Conservation (phyloP, 1,139 yeast species). For the Meyerozyma elateridarum region DNA sequence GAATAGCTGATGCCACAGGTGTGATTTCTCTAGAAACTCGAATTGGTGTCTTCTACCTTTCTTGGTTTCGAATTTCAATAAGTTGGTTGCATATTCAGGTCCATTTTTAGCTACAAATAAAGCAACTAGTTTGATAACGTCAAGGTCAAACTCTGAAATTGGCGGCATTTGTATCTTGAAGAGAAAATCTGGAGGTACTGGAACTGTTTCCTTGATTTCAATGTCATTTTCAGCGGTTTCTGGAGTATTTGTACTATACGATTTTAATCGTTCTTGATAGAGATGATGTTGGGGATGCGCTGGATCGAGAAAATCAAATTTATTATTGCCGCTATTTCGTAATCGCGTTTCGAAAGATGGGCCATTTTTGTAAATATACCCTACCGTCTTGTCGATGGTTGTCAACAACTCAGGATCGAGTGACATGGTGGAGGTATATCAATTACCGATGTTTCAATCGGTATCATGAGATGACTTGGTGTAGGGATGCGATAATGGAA, state of each 20-base stretch:
- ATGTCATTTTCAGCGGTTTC: neutral
- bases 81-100: slow-evolving; percentile 32
- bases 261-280: slow-evolving; percentile 27
- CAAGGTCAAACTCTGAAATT: slow-evolving; percentile 60
- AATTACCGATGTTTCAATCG: too few relatives aligned
- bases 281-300: slow-evolving; percentile 54
- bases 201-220: neutral
- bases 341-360: slow-evolving; percentile 58
- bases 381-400: slow-evolving; percentile 68
- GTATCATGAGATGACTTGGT: too few relatives aligned
- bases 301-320: slow-evolving; percentile 58
- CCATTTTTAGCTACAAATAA: slow-evolving; percentile 60
- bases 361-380: slow-evolving; percentile 69
- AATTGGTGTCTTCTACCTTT: slow-evolving; percentile 50
- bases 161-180: slow-evolving; percentile 50
- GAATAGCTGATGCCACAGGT: slow-evolving; percentile 59
- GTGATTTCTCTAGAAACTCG: slow-evolving; percentile 59
- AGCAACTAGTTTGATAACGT: slow-evolving; percentile 70
- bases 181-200: slow-evolving; percentile 34
- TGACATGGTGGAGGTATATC: neutral
- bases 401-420: slow-evolving; percentile 39
- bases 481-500: too few relatives aligned
- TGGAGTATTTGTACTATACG: neutral
- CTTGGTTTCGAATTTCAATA: slow-evolving; percentile 33
- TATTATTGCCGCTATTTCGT: slow-evolving; percentile 42